A percentile compares a stretch with the other conserved stretches of the same genome.
Conservation (phyloP, 129 eudicot species). For the Erigeron canadensis region DNA sequence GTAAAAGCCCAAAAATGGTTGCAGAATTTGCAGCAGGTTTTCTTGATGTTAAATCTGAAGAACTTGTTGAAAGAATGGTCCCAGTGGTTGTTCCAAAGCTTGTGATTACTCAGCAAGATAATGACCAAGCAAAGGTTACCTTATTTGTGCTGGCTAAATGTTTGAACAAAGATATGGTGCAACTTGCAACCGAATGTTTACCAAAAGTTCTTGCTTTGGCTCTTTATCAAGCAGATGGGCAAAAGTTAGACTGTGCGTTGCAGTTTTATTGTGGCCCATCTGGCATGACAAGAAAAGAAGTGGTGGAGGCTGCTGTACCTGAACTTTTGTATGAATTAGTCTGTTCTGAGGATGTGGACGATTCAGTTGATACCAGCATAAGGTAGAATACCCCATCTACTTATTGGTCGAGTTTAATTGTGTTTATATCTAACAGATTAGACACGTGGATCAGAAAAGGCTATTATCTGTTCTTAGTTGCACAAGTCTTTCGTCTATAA, state of each 20-base stretch:
- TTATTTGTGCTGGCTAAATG: slow-evolving; percentile 61
- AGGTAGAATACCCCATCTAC: slow-evolving; percentile 48
- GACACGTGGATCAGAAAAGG: too few relatives aligned
- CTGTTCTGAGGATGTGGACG: slow-evolving; percentile 74
- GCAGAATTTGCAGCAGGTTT: slow-evolving; percentile 85
- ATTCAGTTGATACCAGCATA: slow-evolving; percentile 57
- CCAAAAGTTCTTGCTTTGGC: slow-evolving; percentile 97
- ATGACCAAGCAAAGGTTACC: slow-evolving; percentile 53
- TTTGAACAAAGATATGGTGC: slow-evolving; percentile 77
- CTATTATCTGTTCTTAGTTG: neutral
- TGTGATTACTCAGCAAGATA: slow-evolving; percentile 60
- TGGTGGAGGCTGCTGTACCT: slow-evolving; percentile 87
- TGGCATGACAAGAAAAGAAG: slow-evolving; percentile 63
- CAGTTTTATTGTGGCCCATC: slow-evolving; percentile 77
- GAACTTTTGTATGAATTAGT: slow-evolving; percentile 86
- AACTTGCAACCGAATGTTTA: slow-evolving; percentile 59
- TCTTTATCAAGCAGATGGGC: slow-evolving; percentile 73
- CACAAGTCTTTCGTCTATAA: neutral
- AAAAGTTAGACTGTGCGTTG: slow-evolving; percentile 60
- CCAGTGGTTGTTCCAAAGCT: slow-evolving; percentile 95
- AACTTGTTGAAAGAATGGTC: slow-evolving; percentile 72
- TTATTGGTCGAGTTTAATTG: neutral
- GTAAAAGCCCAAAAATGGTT: slow-evolving; percentile 62
- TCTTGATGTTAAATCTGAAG: slow-evolving; percentile 67
- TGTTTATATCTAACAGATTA: neutral